Evolutionary conservation across 805 yeast species (phyloP), one percentile per base, ranked within the genome.

Genomic region (Spathaspora hagerdaliae): DNA sequence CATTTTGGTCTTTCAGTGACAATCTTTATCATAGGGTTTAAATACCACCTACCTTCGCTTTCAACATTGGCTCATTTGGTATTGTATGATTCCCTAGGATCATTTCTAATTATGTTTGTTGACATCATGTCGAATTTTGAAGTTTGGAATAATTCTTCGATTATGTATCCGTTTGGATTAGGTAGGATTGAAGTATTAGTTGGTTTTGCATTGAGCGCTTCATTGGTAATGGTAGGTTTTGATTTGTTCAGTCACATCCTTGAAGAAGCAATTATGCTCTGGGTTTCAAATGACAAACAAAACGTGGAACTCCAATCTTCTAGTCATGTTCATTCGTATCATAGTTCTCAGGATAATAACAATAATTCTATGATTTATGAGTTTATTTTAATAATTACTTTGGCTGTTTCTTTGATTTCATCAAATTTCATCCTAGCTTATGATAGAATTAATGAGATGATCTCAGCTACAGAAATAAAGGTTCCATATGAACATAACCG

Each of bases 111-210:
- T 2, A 85, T 86, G 0, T 63, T 77, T 13, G 96, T 89, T 6
- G 89, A 85, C 48, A 75, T 89, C 10, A 77, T 92, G 78, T 77
- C 88, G n/a, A 94, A 91, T 59, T 92, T 92, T 64, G 95, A 88
- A 51, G 95, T 86, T 6, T 94, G 98, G 97, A 82, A 79, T 51
- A 80, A 78, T 46, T 79, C 91, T 6, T 86, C 96, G 1, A 71
- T 94, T 31, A 82, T 83, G 11, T 86, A 82, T 52, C 99, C 99
- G 0, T 92, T 92, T 71, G 99, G 98, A 0, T 69, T 92, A 26
- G 96, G 95, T n/a, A 74, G 99, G 47, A 74, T 87, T 12, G 97
- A 92, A 58, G 95, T 92, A 0, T 67, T 92, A 13, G 82, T 86
- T 38, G 95, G 96, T 2, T 91, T 91, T 69, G 96, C 95, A 0